phyloP scores from a whole-genome alignment of 2,329 filamentous ascomycete species.

The Epichloe glyceriae region DNA sequence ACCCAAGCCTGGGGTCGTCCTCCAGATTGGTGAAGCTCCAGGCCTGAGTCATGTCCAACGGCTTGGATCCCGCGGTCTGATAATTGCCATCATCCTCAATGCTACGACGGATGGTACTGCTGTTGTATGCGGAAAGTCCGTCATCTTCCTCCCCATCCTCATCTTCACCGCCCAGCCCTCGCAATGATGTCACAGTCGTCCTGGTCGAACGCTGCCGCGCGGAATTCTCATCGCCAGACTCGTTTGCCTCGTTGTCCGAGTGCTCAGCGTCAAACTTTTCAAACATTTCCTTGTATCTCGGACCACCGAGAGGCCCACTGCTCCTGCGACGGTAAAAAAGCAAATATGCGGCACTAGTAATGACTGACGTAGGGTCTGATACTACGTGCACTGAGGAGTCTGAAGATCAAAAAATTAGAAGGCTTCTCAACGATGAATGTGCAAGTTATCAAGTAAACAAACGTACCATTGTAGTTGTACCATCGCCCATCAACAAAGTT shows the following conservation, averaged over 20 bases:
- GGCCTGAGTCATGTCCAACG: conserved; percentile 21
- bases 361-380: conserved; percentile 46
- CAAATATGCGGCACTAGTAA: conserved; percentile 74
- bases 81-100: conserved; percentile 32
- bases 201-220: conserved; percentile 33
- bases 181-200: conserved; percentile 17
- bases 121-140: conserved; percentile 21
- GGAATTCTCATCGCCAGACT: conserved; percentile 60
- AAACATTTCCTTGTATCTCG: conserved; percentile 58
- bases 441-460: background rate
- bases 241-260: conserved; percentile 28
- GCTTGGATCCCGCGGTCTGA: conserved; percentile 15
- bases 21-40: conserved; percentile 35
- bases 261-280: conserved; percentile 44
- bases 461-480: conserved; percentile 93
- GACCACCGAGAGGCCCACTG: conserved; percentile 62
- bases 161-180: conserved; percentile 16
- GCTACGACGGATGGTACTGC: conserved; percentile 24
- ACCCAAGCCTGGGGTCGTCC: conserved; percentile 14
- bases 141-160: conserved; percentile 17
- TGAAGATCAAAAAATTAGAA: conserved; percentile 21
- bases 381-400: conserved; percentile 60
- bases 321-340: conserved; percentile 91
- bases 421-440: background rate
- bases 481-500: conserved; percentile 82